These are phyloP conservation scores for Phaffia rhodozyma DNA, from an alignment of 1,284 basidiomycete genomes.

Conservation along the genomic window DNA sequence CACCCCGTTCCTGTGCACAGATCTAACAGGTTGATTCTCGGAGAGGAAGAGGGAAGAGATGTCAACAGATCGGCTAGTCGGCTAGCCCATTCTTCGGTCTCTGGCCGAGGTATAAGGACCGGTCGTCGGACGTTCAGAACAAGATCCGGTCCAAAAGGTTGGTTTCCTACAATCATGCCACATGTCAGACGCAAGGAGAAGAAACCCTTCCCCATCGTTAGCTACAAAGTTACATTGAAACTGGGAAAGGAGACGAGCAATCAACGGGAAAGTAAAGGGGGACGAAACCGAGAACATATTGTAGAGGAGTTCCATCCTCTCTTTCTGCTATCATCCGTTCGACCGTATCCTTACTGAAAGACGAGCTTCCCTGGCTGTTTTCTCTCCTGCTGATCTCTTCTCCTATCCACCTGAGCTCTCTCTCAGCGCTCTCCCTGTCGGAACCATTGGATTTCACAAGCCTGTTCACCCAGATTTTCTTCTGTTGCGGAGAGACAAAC, in stretches of 20 bases:
- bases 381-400: slow-evolving; percentile 6
- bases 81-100: slow-evolving; percentile 66
- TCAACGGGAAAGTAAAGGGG: slow-evolving; percentile 7
- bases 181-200: slow-evolving; percentile 9
- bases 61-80: slow-evolving; percentile 17
- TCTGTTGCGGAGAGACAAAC: too few species aligned
- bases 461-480: too few species aligned
- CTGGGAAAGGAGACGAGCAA: background rate
- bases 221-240: background rate
- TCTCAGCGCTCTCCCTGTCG: background rate
- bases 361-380: background rate
- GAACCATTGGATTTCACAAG: too few species aligned
- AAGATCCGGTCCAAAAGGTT: slow-evolving; percentile 73
- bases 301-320: slow-evolving; percentile 61
- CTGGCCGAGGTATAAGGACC: slow-evolving; percentile 77
- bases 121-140: slow-evolving; percentile 55
- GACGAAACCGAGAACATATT: slow-evolving; percentile 70
- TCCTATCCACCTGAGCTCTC: slow-evolving; percentile 15
- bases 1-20: slow-evolving; percentile 83
- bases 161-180: slow-evolving; percentile 47
- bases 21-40: slow-evolving; percentile 38
- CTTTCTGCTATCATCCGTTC: slow-evolving; percentile 33
- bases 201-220: slow-evolving; percentile 1
- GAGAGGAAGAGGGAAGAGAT: background rate
- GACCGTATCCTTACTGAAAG: slow-evolving; percentile 16